Conservation (phyloP, 495 filamentous ascomycete genomes). For the Trichocladium uniseriatum region DNA sequence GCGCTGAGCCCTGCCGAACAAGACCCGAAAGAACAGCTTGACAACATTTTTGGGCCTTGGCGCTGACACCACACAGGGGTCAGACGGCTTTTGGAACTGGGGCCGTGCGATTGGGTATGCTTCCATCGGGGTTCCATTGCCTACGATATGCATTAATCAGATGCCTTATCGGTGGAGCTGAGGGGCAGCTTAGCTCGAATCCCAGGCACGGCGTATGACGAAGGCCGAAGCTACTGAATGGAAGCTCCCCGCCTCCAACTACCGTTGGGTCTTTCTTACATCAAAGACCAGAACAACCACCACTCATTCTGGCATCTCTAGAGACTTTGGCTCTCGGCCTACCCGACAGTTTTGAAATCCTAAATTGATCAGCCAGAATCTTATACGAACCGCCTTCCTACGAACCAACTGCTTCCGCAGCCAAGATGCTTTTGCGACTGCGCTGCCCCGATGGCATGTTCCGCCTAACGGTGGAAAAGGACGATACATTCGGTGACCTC, state of each 20-base stretch:
- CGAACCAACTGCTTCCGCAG: not conserved
- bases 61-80: slow-evolving; percentile 6
- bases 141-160: slow-evolving; percentile 6
- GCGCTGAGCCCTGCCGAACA: not conserved
- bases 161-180: slow-evolving; percentile 1
- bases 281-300: not conserved
- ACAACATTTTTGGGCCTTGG: slow-evolving; percentile 24
- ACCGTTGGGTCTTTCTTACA: not conserved
- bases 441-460: slow-evolving; percentile 62
- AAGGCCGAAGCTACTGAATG: slow-evolving; percentile 6
- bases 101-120: not conserved
- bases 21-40: slow-evolving; percentile 31
- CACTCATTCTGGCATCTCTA: too few species aligned
- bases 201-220: slow-evolving; percentile 25
- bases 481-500: slow-evolving; percentile 44
- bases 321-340: too few species aligned
- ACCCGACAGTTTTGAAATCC: too few species aligned
- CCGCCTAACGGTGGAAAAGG: slow-evolving; percentile 54
- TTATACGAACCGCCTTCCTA: not conserved
- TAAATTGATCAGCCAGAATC: too few species aligned
- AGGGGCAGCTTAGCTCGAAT: slow-evolving; percentile 10
- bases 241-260: not conserved
- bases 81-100: not conserved
- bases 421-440: slow-evolving; percentile 57
- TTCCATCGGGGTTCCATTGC: not conserved